A percentile compares a stretch with the other conserved stretches of the same genome.
Conservation (phyloP, 192 early-diverging fungal genomes). For the Dissophora ornata region DNA sequence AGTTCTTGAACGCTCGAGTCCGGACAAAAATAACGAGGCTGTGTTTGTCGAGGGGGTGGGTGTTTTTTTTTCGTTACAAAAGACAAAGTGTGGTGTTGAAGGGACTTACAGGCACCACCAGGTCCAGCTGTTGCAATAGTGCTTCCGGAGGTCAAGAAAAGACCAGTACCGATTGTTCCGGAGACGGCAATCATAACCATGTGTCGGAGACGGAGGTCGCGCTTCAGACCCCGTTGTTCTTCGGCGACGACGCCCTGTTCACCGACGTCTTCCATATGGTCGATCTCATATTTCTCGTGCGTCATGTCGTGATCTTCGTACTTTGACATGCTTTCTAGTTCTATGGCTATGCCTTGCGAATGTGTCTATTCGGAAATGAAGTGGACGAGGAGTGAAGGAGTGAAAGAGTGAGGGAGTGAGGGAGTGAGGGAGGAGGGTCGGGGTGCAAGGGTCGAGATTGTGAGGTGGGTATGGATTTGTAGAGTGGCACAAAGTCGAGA, state of each 20-base stretch:
- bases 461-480: slow-evolving; percentile 3
- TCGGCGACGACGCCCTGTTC: not conserved
- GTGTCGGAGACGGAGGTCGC: slow-evolving; percentile 65
- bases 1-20: too few species aligned
- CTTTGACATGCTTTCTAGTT: slow-evolving; percentile 10
- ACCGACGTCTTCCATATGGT: not conserved
- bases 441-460: not conserved
- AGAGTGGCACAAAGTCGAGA: slow-evolving; percentile 14
- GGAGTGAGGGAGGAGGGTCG: not conserved
- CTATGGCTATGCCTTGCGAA: too few species aligned
- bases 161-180: too few species aligned
- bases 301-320: not conserved
- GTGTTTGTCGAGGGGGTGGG: too few species aligned
- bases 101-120: slow-evolving; percentile 59
- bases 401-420: not conserved
- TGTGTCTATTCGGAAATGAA: not conserved
- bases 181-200: slow-evolving; percentile 80
- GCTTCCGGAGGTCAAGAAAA: slow-evolving; percentile 77
- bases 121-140: slow-evolving; percentile 80
- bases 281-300: slow-evolving; percentile 11
- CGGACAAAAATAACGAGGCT: too few species aligned
- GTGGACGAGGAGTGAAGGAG: not conserved
- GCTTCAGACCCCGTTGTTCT: slow-evolving; percentile 55
- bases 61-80: not conserved
- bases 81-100: too few species aligned